Evolutionary conservation across 805 yeast species (phyloP), one percentile per base, ranked within the genome.

Genomic region (Sugiyamaella qingdaonensis): DNA sequence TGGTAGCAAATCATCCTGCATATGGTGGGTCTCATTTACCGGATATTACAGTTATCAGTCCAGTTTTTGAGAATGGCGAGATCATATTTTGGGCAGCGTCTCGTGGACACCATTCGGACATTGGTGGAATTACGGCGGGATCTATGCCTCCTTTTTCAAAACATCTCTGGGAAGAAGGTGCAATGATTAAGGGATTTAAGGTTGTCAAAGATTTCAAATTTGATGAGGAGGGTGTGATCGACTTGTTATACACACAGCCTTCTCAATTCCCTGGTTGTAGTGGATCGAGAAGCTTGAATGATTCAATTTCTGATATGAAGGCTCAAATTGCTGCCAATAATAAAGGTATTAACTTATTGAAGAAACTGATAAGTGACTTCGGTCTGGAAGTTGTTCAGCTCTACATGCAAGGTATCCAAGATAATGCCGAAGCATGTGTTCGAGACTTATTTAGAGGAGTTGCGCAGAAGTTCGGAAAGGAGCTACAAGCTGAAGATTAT

Each of bases 101-200:
- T 0, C 77, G 98, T 58, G 97, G 97, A 1, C 98, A 91, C 70
- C 98, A 92, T 70, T 91, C 97, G 4, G 98, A 91, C 68, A 91
- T 92, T 64, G 97, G 98, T 14, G 95, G 96, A 11, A 80, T 85
- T 54, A 71, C 88, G 34, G 96, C 97, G 0, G 97, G 97, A 0
- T 86, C 95, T 0, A 89, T 91, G 90, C 97, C 97, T 13, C 96
- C 97, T 9, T 83, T 86, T 64, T 88, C 97, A 1, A 88, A 84
- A 62, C 82, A 83, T 54, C 71, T 92, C 39, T 85, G 82, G 75
- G 91, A 91, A 64, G 97, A 91, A 70, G 98, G 97, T 44, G 97
- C 96, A 1, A 81, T 88, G 2, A 89, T 92, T 34, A 78, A 81
- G 62, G 84, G 94, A 1, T 91, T 85, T 65, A 75, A 86, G 55